These are phyloP conservation scores for Fraxinus excelsior DNA, from an alignment of 257 asterid genomes.

Conservation along the genomic window DNA sequence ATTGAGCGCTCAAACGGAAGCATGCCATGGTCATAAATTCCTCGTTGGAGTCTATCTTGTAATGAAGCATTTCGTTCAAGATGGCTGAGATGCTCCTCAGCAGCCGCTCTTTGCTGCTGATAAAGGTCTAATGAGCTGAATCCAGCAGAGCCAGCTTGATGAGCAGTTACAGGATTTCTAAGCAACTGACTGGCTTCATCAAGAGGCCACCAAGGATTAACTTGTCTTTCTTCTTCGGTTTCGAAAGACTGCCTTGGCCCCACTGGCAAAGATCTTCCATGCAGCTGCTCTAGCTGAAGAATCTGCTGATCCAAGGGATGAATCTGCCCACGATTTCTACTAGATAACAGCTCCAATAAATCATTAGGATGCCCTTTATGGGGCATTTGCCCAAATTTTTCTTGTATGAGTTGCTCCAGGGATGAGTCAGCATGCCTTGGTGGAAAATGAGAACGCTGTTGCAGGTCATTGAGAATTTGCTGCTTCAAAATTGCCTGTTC, in stretches of 20 bases:
- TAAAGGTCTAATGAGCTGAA: slow-evolving; percentile 66
- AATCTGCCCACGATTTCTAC: slow-evolving; percentile 73
- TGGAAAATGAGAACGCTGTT: slow-evolving; percentile 66
- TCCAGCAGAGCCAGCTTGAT: slow-evolving; percentile 59
- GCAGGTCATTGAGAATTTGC: slow-evolving; percentile 73
- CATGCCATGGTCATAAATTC: slow-evolving; percentile 63
- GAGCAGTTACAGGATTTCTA: slow-evolving; percentile 54
- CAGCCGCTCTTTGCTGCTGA: slow-evolving; percentile 63
- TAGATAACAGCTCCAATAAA: slow-evolving; percentile 70
- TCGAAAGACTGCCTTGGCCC: slow-evolving; percentile 79
- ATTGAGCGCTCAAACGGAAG: slow-evolving; percentile 66
- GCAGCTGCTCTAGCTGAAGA: slow-evolving; percentile 72
- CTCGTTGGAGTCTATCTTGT: slow-evolving; percentile 77
- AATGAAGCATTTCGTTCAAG: slow-evolving; percentile 65
- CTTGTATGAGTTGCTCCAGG: slow-evolving; percentile 81
- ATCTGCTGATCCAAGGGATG: slow-evolving; percentile 54
- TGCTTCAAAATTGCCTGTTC: slow-evolving; percentile 79
- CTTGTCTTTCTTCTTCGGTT: slow-evolving; percentile 81
- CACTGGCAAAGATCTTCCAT: slow-evolving; percentile 74
- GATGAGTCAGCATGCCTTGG: slow-evolving; percentile 75
- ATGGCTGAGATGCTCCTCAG: slow-evolving; percentile 72
- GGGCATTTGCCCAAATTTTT: slow-evolving; percentile 72
- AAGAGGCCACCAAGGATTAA: slow-evolving; percentile 64
- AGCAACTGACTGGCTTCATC: slow-evolving; percentile 76
- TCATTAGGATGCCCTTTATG: slow-evolving; percentile 67